Base-by-base conservation (phyloP, 331 rosid genomes). In the Pyrus hybrid region DNA sequence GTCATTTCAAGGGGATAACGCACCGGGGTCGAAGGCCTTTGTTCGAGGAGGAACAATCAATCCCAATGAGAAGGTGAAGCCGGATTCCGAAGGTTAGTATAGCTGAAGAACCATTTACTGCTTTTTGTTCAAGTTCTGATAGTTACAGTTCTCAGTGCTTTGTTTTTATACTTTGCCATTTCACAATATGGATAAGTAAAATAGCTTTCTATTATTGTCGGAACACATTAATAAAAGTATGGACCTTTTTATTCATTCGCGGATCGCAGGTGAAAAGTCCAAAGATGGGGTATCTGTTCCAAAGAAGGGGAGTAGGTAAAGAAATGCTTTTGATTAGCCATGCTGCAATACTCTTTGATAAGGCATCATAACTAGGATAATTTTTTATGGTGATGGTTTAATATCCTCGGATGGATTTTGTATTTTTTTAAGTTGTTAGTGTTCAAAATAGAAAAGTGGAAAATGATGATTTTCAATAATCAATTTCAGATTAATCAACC, bases 251-350 rank as follows among this genome's bases (percentile, higher is more conserved):
- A 95, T 95, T 89, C 97, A 86, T 92, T 95, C 93, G 70, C 93
- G 97, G 97, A 95, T 95, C 97, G 86, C 99, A 95, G 97, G 99
- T 95, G 97, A 90, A 95, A 95, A 95, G 97, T 90, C 97, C 91
- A 95, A 95, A 95, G 99, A 92, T 85, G 99, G 97, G 96, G 96
- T 95, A 78, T 95, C 99, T 92, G 97, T 88, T 95, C 87, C 99
- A 95, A 95, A 95, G 98, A 95, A 95, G 99, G 99, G 99, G 83
- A 95, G 99, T 95, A 95, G 99, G 99, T 95, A 95, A 95, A 92
- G 90, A 90, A 90, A 92, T 90, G 88, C 91, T 89, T 95, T 90
- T 92, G 97, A 85, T 90, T 90, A 88, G 87, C 91, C 87, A 87
- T 83, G 87, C 88, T 92, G 86, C 83, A 83, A 81, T 89, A 79